Base-by-base conservation (phyloP, 257 asterid genomes). In the Nicotiana otophora region DNA sequence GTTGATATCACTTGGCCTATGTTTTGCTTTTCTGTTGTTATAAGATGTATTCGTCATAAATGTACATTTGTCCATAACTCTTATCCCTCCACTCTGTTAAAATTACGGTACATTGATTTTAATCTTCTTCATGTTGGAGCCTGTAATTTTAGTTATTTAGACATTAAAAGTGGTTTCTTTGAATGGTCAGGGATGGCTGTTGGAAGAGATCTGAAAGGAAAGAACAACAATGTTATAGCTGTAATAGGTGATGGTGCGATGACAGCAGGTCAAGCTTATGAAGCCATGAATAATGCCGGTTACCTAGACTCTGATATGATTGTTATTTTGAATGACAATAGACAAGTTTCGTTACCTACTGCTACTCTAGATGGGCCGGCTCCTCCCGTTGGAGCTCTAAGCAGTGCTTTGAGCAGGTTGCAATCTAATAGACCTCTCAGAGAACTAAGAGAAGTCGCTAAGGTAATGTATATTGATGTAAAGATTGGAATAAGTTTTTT, bases 181-280 rank as follows among this genome's bases (percentile, higher is more conserved):
- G 83, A 74, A 26, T 74, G 80, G 26, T 26, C 86, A 95, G 99
- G 99, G 83, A 95, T 95, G 99, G 99, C 99, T 26, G 98, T 93
- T 60, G 98, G 98, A 81, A 91, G 99, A 84, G 99, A 95, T 83
- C 86, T 95, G 26, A 93, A 93, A 85, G 97, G 97, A 26, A 86
- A 91, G 83, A 93, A 83, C 26, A 95, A 93, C 86, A 48, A 87
- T 34, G 98, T 95, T 2, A 89, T 95, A 78, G 95, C 98, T 16
- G 98, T 93, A 57, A 95, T 95, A 57, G 99, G 99, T 9, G 99
- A 95, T 26, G 99, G 99, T 77, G 97, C 99, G 12, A 95, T 95
- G 99, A 95, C 99, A 30, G 99, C 97, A 4, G 99, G 99, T 12
- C 98, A 95, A 83, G 99, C 98, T 1, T 95, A 95, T 82, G 99